phyloP scores from a whole-genome alignment of 805 yeast species.

The Kuraishia piskuri region DNA sequence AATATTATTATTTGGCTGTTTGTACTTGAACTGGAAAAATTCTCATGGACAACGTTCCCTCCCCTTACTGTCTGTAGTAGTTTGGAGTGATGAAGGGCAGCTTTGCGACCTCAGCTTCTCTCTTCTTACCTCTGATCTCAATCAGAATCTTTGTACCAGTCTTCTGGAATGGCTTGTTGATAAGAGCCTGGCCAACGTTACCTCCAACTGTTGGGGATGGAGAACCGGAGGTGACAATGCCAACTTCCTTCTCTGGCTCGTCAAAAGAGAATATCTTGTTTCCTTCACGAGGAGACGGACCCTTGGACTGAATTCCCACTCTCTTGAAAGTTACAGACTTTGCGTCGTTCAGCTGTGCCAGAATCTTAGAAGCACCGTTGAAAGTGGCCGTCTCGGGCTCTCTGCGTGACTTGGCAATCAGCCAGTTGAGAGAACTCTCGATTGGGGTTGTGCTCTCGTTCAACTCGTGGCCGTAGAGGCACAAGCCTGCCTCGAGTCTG shows the following conservation, averaged over 20 bases:
- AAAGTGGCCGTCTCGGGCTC: slow-evolving; percentile 36
- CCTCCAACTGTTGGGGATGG: slow-evolving; percentile 54
- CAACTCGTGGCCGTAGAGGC: slow-evolving; percentile 91
- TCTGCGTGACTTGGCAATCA: slow-evolving; percentile 76
- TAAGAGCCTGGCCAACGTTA: slow-evolving; percentile 88
- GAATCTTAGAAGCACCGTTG: slow-evolving; percentile 69
- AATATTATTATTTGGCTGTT: too few species aligned
- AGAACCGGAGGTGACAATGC: slow-evolving; percentile 51
- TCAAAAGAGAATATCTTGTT: slow-evolving; percentile 49
- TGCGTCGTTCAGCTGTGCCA: slow-evolving; percentile 55
- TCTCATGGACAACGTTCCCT: too few species aligned
- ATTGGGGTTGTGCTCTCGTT: slow-evolving; percentile 75
- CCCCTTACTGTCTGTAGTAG: slow-evolving; percentile 41
- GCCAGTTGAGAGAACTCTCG: slow-evolving; percentile 86
- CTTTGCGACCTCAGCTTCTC: slow-evolving; percentile 68
- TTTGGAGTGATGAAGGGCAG: slow-evolving; percentile 78
- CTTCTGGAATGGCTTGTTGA: slow-evolving; percentile 63
- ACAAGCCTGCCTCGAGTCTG: slow-evolving; percentile 97
- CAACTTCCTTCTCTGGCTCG: slow-evolving; percentile 43
- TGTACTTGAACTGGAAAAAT: not conserved
- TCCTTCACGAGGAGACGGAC: slow-evolving; percentile 91
- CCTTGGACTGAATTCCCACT: slow-evolving; percentile 67
- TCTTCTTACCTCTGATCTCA: slow-evolving; percentile 75
- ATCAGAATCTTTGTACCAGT: slow-evolving; percentile 64
- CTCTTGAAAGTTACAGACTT: slow-evolving; percentile 55